Evolutionary conservation across 352 stramenopile species (phyloP), one percentile per base, ranked within the genome.

Genomic region (Phytopythium ostracodes): DNA sequence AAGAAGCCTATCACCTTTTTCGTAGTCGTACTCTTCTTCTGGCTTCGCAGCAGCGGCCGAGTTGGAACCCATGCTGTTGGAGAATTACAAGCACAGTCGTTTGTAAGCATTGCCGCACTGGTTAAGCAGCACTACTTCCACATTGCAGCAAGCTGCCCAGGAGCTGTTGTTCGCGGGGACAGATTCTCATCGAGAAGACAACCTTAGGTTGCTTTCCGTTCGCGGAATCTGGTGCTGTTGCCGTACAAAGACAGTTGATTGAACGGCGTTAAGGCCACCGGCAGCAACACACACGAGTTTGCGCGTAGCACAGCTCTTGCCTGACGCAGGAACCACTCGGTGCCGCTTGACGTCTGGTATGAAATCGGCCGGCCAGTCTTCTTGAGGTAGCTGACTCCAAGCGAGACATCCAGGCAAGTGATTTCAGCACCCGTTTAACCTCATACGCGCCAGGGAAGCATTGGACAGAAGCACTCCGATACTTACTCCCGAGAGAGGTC

Each of bases 401-500:
- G 11, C 15, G 4, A 27, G 43, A 42, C 20, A 59, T 2, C 6
- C 46, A 24, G 35, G 18, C 24, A 14, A 51, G 22, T 35, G 18
- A 2, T 15, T 40, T 15, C n/a, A 51, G 29, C 49, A 24, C 20
- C 12, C 52, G 22, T 49, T n/a, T 11, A 49, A 10, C 22, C 42
- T 15, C 3, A 6, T 12, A 22, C 10, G 25, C 11, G 8, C 42
- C 10, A 20, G 22, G 6, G 8, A 3, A 7, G 4, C 9, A 4
- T 43, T n/a, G 25, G 43, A 56, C 29, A 33, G 29, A 33, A 33
- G n/a, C 29, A 33, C 29, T 17, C 8, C 36, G 27, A 10, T 11
- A 77, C 64, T 65, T 88, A 98, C 68, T 92, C 91, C 70, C 90
- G 75, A 8, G 91, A 85, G 14, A 98, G 82, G 66, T 98, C 93